phyloP scores from a whole-genome alignment of 305 asterid species.

The Withania somnifera region DNA sequence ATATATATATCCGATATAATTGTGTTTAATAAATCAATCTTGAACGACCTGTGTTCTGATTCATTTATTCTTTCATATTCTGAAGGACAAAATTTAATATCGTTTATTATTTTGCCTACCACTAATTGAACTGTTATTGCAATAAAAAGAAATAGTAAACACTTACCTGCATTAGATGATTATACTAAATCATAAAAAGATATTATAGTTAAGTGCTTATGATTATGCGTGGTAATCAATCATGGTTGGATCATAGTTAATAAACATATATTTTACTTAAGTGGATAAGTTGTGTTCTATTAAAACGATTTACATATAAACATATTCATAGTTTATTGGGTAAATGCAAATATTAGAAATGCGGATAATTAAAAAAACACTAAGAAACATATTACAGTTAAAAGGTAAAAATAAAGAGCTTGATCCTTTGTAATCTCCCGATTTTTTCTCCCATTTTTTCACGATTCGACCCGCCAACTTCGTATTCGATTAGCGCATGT shows the following conservation, averaged over 20 bases:
- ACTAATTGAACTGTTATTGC: not conserved
- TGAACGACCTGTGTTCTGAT: too few species aligned
- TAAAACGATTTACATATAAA: not conserved
- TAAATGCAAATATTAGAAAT: too few species aligned
- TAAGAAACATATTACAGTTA: too few species aligned
- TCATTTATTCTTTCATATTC: too few species aligned
- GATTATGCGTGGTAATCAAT: not conserved
- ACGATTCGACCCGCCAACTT: not conserved
- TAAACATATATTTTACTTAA: too few species aligned
- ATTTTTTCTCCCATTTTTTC: conserved; percentile 7
- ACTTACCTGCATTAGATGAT: not conserved
- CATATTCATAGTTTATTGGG: not conserved
- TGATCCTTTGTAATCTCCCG: conserved; percentile 21
- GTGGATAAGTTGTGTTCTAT: too few species aligned
- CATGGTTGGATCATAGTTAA: not conserved
- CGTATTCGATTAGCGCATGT: conserved; percentile 1
- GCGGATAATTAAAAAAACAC: too few species aligned
- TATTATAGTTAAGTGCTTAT: too few species aligned
- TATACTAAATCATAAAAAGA: not conserved
- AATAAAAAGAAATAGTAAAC: not conserved
- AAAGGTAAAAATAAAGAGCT: not conserved
- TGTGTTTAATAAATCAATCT: too few species aligned
- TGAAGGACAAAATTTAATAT: not conserved
- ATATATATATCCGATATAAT: too few species aligned
- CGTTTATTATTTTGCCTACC: not conserved